These are phyloP conservation scores for Lithocarpus polystachyus DNA, from an alignment of 306 rosid genomes.

Conservation along the genomic window DNA sequence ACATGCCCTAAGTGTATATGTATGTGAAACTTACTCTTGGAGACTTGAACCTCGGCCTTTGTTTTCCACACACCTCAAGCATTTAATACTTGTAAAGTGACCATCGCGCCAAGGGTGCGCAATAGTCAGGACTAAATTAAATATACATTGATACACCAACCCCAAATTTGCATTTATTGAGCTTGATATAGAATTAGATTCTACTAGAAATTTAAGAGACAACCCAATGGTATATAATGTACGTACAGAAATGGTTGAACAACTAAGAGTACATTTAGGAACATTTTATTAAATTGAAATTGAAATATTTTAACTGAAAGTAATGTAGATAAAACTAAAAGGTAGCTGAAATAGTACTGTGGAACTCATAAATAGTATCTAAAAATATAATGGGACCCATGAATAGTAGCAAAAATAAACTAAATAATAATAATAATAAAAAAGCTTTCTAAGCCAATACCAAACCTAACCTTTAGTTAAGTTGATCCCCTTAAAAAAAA, in stretches of 20 bases:
- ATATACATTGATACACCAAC: background rate
- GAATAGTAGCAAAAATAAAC: too few relatives aligned
- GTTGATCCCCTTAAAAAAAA: too few relatives aligned
- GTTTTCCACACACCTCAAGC: accelerated
- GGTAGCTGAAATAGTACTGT: accelerated
- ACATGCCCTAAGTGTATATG: too few relatives aligned
- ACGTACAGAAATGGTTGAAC: slow-evolving; percentile 26
- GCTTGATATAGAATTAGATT: slow-evolving; percentile 1
- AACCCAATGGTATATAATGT: slow-evolving; percentile 13
- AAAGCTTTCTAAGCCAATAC: accelerated
- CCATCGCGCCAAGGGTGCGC: too few relatives aligned
- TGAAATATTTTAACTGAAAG: too few relatives aligned
- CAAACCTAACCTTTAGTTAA: too few relatives aligned
- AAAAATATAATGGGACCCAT: accelerated
- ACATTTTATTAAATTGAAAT: too few relatives aligned
- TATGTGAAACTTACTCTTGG: accelerated
- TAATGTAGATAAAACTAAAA: too few relatives aligned
- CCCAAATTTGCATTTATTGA: slow-evolving; percentile 16
- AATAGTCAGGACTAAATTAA: background rate
- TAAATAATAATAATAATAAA: too few relatives aligned
- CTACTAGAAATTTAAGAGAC: slow-evolving; percentile 24
- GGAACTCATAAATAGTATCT: accelerated
- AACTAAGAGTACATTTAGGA: background rate
- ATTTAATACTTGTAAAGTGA: too few relatives aligned
- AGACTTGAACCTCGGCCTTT: accelerated